Conservation (phyloP, 2,329 filamentous ascomycete species). For the Pyricularia pennisetigena region DNA sequence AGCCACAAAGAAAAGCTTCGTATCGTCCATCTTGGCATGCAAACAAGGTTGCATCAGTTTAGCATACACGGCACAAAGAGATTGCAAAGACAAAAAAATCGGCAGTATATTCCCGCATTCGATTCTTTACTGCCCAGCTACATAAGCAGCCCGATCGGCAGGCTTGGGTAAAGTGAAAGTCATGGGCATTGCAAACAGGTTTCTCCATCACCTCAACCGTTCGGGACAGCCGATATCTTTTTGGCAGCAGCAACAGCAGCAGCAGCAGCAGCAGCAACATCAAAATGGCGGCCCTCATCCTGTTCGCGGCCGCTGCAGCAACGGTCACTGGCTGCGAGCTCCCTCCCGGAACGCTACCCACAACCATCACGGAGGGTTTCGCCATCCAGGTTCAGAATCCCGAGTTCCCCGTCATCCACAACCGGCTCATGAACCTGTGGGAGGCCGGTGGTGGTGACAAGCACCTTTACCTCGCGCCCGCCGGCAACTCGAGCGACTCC, state of each 20-base stretch:
- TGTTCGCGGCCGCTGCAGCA: background rate
- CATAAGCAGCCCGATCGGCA: background rate
- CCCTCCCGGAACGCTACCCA: conserved; percentile 17
- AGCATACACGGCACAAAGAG: background rate
- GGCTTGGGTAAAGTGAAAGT: no score
- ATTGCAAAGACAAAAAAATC: background rate
- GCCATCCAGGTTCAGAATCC: conserved; percentile 26
- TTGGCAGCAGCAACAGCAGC: background rate
- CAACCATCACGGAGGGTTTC: conserved; percentile 23
- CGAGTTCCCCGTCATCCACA: conserved; percentile 23
- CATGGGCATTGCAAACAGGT: background rate
- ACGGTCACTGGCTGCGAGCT: conserved; percentile 18
- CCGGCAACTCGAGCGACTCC: conserved; percentile 24
- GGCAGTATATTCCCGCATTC: background rate
- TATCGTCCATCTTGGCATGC: background rate
- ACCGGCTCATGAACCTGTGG: conserved; percentile 26
- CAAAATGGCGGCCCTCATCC: background rate
- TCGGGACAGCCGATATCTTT: background rate
- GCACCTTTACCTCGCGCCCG: conserved; percentile 26
- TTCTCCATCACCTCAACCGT: background rate
- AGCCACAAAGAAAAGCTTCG: background rate
- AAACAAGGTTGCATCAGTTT: background rate
- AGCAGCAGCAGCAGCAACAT: background rate
- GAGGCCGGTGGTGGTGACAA: conserved; percentile 28
- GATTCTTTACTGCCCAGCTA: background rate